A percentile compares a stretch with the other conserved stretches of the same genome.
These are phyloP conservation scores for Russula abietina DNA, from an alignment of 768 basidiomycete genomes.

Conservation along the genomic window DNA sequence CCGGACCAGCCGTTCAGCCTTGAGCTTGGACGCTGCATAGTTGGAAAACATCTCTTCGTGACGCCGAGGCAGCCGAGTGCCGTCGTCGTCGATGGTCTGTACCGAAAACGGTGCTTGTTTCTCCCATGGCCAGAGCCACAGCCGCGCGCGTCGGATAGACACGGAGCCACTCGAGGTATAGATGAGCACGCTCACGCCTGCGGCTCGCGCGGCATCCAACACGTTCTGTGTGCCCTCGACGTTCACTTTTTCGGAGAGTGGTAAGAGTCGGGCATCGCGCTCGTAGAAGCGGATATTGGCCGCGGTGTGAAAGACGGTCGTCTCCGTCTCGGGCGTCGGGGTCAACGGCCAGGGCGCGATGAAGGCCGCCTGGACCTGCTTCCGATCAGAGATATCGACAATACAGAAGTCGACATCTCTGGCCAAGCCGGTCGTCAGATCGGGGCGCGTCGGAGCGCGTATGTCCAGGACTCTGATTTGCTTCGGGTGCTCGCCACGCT, in stretches of 20 bases:
- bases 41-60: constrained; percentile 72
- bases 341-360: constrained; percentile 51
- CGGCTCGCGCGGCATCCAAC: constrained; percentile 47
- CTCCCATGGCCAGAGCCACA: constrained; percentile 76
- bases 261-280: constrained; percentile 45
- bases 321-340: constrained; percentile 42
- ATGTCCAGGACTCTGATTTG: constrained; percentile 65
- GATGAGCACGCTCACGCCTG: constrained; percentile 52
- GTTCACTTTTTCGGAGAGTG: constrained; percentile 56
- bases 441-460: constrained; percentile 50
- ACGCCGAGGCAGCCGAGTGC: constrained; percentile 42
- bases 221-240: constrained; percentile 63
- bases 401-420: constrained; percentile 51
- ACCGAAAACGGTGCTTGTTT: constrained; percentile 48
- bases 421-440: constrained; percentile 48
- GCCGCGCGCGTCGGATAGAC: constrained; percentile 48
- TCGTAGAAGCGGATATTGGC: constrained; percentile 78
- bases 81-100: constrained; percentile 61
- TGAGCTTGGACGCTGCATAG: constrained; percentile 61
- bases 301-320: constrained; percentile 72
- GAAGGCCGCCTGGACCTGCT: constrained; percentile 56
- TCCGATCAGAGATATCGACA: constrained; percentile 51
- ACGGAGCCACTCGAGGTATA: constrained; percentile 74
- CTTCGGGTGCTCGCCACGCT: constrained; percentile 64
- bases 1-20: constrained; percentile 48